Evolutionary conservation across 257 asterid species (phyloP).

Genomic region (Cinchona pubescens): DNA sequence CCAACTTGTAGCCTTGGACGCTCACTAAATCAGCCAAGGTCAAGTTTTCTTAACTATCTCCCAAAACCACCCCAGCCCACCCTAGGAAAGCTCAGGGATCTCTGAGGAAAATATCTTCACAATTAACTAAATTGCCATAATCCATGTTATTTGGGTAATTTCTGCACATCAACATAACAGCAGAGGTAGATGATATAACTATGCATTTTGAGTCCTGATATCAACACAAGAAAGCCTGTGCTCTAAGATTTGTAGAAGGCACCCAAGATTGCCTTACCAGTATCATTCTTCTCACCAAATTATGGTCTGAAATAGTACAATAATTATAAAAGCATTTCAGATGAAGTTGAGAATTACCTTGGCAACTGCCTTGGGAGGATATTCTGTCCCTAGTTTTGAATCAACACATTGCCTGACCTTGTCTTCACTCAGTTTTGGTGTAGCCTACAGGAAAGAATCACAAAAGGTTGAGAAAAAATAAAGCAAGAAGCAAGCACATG

Average conservation of each 20-base stretch:
- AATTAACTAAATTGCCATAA: neutral
- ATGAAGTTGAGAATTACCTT: constrained; percentile 41
- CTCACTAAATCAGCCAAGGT: neutral
- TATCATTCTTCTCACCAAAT: neutral
- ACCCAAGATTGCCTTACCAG: neutral
- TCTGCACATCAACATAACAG: neutral
- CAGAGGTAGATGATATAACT: neutral
- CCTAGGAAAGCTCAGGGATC: too few species aligned
- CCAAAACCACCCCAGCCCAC: neutral
- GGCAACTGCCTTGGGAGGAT: constrained; percentile 83
- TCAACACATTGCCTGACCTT: constrained; percentile 76
- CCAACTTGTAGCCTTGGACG: neutral
- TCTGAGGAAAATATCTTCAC: too few species aligned
- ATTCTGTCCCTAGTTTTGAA: constrained; percentile 54
- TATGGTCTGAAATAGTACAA: neutral
- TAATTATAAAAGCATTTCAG: neutral
- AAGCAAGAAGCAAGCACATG: neutral
- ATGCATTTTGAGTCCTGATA: neutral
- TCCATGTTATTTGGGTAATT: neutral
- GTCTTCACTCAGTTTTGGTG: constrained; percentile 80
- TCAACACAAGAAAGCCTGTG: neutral
- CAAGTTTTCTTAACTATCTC: neutral
- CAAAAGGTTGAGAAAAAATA: neutral
- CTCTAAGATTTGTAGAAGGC: neutral
- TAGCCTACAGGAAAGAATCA: constrained; percentile 41